Percentiles rank a stretch among this genome's conserved stretches.
These are phyloP conservation scores for Acanthamoeba lenticulata DNA, from an alignment of 208 protist species.

Conservation along the genomic window DNA sequence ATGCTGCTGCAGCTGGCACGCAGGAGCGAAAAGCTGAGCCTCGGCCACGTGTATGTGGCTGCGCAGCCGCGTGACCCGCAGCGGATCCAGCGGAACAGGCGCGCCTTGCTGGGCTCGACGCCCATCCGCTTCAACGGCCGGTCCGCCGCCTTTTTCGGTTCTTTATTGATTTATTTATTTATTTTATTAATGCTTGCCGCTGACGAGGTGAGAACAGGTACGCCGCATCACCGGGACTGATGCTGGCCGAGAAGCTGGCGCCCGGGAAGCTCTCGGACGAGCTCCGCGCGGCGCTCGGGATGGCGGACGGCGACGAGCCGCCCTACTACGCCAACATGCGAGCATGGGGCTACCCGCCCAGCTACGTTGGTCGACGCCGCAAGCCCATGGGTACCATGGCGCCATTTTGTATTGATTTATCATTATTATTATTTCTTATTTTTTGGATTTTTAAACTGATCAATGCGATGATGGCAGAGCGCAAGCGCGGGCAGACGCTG, in stretches of 20 bases:
- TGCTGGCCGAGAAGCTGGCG: not conserved
- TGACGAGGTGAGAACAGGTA: not conserved
- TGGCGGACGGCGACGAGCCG: not conserved
- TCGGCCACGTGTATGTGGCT: not conserved
- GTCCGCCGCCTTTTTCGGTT: not conserved
- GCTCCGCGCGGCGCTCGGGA: not conserved
- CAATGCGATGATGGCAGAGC: not conserved
- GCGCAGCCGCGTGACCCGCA: not conserved
- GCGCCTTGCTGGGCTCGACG: not conserved
- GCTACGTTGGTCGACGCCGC: not conserved
- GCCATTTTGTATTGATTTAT: too few relatives aligned
- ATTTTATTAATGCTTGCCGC: not conserved
- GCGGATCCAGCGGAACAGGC: not conserved
- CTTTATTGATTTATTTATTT: not conserved
- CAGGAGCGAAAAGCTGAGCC: not conserved
- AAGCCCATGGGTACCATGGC: not conserved
- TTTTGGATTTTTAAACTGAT: not conserved
- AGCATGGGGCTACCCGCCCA: not conserved
- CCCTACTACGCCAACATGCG: constrained; percentile 29
- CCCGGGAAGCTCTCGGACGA: not conserved
- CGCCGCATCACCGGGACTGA: not conserved
- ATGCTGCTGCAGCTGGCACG: not conserved
- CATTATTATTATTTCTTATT: not conserved
- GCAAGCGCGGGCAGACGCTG: not conserved
- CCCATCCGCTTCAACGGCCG: not conserved